These are phyloP conservation scores for Boletus huronensis DNA, from an alignment of 768 basidiomycete genomes.

Conservation along the genomic window DNA sequence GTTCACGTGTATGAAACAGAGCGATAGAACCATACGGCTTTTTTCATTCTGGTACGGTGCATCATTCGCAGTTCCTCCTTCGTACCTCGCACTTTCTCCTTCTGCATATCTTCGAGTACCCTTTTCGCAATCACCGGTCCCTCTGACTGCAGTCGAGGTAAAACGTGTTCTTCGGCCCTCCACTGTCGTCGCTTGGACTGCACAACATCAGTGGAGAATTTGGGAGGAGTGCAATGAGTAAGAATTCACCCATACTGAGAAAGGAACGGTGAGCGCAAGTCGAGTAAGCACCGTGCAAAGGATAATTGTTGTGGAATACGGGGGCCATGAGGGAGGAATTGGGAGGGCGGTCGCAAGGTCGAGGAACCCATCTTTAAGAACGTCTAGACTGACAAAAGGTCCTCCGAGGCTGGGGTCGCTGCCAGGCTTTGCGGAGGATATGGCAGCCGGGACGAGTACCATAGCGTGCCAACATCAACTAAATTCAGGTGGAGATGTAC, in stretches of 20 bases:
- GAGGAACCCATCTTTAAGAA: slow-evolving; percentile 61
- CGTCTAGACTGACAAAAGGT: slow-evolving; percentile 26
- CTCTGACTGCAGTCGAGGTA: slow-evolving; percentile 53
- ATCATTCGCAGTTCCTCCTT: slow-evolving; percentile 47
- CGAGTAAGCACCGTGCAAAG: slow-evolving; percentile 61
- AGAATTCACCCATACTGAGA: slow-evolving; percentile 66
- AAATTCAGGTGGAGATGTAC: neutral
- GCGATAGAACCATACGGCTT: slow-evolving; percentile 38
- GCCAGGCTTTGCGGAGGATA: slow-evolving; percentile 5
- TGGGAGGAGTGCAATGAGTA: neutral
- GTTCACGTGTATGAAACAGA: neutral
- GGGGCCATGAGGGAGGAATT: slow-evolving; percentile 60
- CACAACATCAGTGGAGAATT: slow-evolving; percentile 13
- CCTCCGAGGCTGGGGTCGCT: slow-evolving; percentile 15
- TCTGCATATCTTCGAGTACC: slow-evolving; percentile 49
- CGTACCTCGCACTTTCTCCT: slow-evolving; percentile 49
- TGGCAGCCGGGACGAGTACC: slow-evolving; percentile 12
- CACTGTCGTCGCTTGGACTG: slow-evolving; percentile 62
- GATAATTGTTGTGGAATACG: slow-evolving; percentile 75
- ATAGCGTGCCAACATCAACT: slow-evolving; percentile 26
- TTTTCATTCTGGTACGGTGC: slow-evolving; percentile 46
- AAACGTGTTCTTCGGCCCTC: slow-evolving; percentile 56
- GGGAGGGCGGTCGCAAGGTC: slow-evolving; percentile 77
- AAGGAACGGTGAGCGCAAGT: slow-evolving; percentile 57
- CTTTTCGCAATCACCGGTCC: slow-evolving; percentile 38